Evolutionary conservation across 257 asterid genomes (phyloP), one percentile per base, ranked within the genome.

Genomic region (Cynanchum wilfordii): DNA sequence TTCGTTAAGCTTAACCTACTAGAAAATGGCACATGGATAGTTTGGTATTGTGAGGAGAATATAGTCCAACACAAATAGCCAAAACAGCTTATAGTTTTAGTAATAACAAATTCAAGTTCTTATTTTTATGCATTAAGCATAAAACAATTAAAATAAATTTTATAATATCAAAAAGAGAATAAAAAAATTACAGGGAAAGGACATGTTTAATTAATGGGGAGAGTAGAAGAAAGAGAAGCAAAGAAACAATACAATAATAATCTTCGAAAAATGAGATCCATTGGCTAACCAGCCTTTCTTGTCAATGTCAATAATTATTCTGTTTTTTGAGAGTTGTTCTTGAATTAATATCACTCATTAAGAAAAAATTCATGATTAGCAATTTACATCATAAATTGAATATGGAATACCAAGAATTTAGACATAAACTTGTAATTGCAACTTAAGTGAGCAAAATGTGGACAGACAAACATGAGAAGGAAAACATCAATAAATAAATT

Each of bases 301-400:
- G 83, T 95, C 99, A 40, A 88, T 79, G 82, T 92, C 99, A 38
- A 95, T 95, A 79, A 95, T 92, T 65, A 95, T 95, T 73, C 98
- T 85, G 87, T 95, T 95, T 80, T 95, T 95, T 0, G 99, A 95
- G 77, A 95, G 99, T 73, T 92, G 99, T 74, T 95, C 99, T 81
- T 95, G 99, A 42, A 95, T 94, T 87, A 91, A 82, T 81, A 95
- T 84, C 82, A 95, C 97, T 96, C 90, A 87, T 47, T n/a, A 56
- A 44, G 47, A 11, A 64, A 74, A 40, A 36, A 52, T 51, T 36
- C 17, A 70, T 6, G n/a, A 49, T 72, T 56, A 52, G 44, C 69
- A 65, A 69, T 44, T 70, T 25, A 66, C 58, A 59, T 57, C 71
- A 70, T 45, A 71, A 56, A 68, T 1, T 25, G 49, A 63, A 7